A percentile compares a stretch with the other conserved stretches of the same genome.
Conservation (phyloP, 108 stramenopile genomes). For the Fragilaria crotonensis region DNA sequence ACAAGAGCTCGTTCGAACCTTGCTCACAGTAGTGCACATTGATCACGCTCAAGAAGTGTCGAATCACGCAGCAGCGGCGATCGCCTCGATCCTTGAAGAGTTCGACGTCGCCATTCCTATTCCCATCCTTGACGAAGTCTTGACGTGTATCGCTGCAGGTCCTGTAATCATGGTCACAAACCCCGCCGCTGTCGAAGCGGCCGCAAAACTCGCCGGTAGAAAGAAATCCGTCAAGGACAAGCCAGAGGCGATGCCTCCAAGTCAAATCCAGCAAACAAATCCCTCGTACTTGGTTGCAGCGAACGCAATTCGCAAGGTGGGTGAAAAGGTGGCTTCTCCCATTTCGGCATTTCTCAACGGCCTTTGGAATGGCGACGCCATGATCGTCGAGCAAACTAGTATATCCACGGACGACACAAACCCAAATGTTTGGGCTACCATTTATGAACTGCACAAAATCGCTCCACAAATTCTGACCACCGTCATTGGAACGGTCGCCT, state of each 20-base stretch:
- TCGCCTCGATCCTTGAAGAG: constrained; percentile 67
- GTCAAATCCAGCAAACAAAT: constrained; percentile 53
- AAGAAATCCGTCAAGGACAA: constrained; percentile 8
- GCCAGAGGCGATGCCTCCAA: constrained; percentile 13
- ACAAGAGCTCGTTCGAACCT: constrained; percentile 47
- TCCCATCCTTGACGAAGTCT: constrained; percentile 62
- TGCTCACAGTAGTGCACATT: constrained; percentile 45
- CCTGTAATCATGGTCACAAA: constrained; percentile 49
- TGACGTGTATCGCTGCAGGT: constrained; percentile 57
- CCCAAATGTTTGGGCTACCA: constrained; percentile 50
- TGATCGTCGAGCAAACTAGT: constrained; percentile 28
- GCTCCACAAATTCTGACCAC: constrained; percentile 72
- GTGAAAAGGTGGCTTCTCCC: constrained; percentile 57
- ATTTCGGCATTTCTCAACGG: constrained; percentile 67
- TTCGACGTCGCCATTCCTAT: constrained; percentile 59
- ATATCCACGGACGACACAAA: constrained; percentile 26
- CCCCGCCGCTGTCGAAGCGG: constrained; percentile 17
- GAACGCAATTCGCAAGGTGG: constrained; percentile 39
- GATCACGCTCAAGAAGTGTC: constrained; percentile 63
- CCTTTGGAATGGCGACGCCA: constrained; percentile 54
- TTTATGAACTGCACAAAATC: constrained; percentile 61
- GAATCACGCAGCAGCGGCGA: constrained; percentile 39
- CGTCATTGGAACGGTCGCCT: constrained; percentile 67
- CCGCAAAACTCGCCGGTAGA: constrained; percentile 6
- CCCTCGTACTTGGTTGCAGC: constrained; percentile 59